These are phyloP conservation scores for Thalassiosira profunda DNA, from an alignment of 108 stramenopile species.

Conservation along the genomic window DNA sequence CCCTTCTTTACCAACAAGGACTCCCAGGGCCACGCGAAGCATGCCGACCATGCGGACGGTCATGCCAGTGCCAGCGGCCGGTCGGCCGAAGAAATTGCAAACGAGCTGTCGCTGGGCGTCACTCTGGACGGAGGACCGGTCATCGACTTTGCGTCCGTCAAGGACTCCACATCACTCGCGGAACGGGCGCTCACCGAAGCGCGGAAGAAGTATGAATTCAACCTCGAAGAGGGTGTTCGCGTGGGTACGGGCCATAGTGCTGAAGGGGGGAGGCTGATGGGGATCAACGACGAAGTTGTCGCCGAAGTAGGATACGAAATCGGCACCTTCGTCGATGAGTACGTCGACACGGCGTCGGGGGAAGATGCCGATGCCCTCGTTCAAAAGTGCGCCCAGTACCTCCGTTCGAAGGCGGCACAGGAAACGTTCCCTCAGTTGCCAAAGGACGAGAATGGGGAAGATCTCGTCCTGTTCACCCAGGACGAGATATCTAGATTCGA, in stretches of 20 bases:
- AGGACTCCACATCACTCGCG: constrained; percentile 70
- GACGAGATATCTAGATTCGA: constrained; percentile 48
- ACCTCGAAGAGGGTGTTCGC: not conserved
- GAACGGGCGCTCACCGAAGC: constrained; percentile 73
- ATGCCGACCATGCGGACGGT: too few species aligned
- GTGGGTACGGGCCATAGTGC: not conserved
- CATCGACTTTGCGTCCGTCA: constrained; percentile 84
- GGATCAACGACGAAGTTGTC: constrained; percentile 92
- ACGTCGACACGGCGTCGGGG: constrained; percentile 34
- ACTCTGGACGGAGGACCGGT: constrained; percentile 81
- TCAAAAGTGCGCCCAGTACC: constrained; percentile 72
- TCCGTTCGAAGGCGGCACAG: constrained; percentile 62
- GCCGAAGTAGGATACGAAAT: constrained; percentile 85
- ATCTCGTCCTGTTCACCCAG: constrained; percentile 28
- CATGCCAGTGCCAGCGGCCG: constrained; percentile 21
- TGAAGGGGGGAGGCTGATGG: constrained; percentile 54
- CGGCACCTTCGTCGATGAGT: constrained; percentile 58
- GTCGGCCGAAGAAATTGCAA: constrained; percentile 59
- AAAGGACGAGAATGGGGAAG: constrained; percentile 1
- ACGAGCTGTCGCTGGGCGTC: constrained; percentile 64
- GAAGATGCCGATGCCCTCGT: constrained; percentile 46
- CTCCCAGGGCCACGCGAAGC: too few species aligned
- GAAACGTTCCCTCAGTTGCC: constrained; percentile 53
- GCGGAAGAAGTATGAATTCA: constrained; percentile 50
- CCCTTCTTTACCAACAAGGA: constrained; percentile 1